Evolutionary conservation across 805 yeast genomes (phyloP).

Genomic region (Kodamaea sagamina): DNA sequence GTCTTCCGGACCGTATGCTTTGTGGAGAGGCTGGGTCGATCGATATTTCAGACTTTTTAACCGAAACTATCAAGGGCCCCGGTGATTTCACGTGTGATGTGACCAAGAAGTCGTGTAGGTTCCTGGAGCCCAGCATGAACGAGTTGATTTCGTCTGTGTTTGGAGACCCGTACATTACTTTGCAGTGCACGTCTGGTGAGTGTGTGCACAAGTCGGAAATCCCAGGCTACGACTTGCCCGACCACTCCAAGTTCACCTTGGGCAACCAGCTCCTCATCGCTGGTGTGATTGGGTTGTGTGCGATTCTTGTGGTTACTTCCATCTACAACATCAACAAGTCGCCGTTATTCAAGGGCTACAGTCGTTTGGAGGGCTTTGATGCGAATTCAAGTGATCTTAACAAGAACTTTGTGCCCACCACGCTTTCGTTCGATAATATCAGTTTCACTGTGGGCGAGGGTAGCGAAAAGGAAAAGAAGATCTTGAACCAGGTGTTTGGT

Average conservation of each 20-base stretch:
- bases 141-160: conserved; percentile 85
- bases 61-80: conserved; percentile 89
- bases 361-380: conserved; percentile 33
- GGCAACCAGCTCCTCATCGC: conserved; percentile 50
- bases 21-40: conserved; percentile 95
- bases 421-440: conserved; percentile 73
- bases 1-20: conserved; percentile 88
- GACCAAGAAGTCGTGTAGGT: conserved; percentile 60
- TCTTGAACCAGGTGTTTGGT: conserved; percentile 71
- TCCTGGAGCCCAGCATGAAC: conserved; percentile 95
- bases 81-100: conserved; percentile 87
- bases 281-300: conserved; percentile 45
- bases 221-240: conserved; percentile 84
- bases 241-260: conserved; percentile 44
- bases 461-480: conserved; percentile 45
- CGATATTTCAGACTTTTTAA: conserved; percentile 88
- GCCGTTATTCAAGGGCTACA: conserved; percentile 53
- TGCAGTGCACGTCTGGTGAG: conserved; percentile 83
- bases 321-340: conserved; percentile 56
- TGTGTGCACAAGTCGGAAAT: conserved; percentile 90
- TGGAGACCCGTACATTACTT: conserved; percentile 89
- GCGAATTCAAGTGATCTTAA: conserved; percentile 44
- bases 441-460: conserved; percentile 50
- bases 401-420: conserved; percentile 62
- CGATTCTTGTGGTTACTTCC: conserved; percentile 43